Base-by-base conservation (phyloP, 2,329 filamentous ascomycete species). In the Sporothrix mexicana region DNA sequence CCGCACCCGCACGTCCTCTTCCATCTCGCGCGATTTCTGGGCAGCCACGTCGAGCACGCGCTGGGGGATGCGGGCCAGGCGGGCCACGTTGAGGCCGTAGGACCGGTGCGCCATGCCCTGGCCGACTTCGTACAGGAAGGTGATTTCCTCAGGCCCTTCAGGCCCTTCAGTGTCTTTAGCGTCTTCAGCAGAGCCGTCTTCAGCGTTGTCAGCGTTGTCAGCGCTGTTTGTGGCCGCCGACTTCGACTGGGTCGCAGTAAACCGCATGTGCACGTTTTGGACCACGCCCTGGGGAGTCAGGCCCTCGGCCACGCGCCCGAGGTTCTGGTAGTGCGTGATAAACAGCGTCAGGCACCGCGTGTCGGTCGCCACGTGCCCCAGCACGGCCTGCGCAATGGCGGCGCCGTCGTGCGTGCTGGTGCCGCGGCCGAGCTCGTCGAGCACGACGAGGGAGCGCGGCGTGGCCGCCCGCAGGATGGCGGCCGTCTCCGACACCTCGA, bases 371-470 rank as follows among this genome's bases (percentile, higher is more conserved):
- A 98, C 88, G 78, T 97, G 91, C 73, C 95, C 90, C 6, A 99
- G 86, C 5, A 99, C 96, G 30, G 94, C 93, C 77, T 97, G 92
- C 1, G 96, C 96, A 77, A 99, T 98, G 72, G 96, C 96, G 5
- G 97, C 94, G 71, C 96, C 96, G 80, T 99, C 96, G 80, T 98
- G 94, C 10, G 96, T 99, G 77, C 91, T 94, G 0, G 96, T 99
- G 69, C 96, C 96, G 71, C 96, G 89, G 47, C 96, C 96, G 2
- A 99, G 87, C 84, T 99, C 96, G 82, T 99, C 96, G 6, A 99
- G 89, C 61, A 99, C 94, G 74, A 99, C 92, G 7, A 99, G 87
- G 61, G 90, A 93, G 62, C 93, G 90, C 0, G 93, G 90, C 0
- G 94, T 96, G 0, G 95, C 96, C 78, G 93, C 89, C 79, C 96